Conservation (phyloP, 2,329 filamentous ascomycete genomes). For the Tolypocladium tundrense region DNA sequence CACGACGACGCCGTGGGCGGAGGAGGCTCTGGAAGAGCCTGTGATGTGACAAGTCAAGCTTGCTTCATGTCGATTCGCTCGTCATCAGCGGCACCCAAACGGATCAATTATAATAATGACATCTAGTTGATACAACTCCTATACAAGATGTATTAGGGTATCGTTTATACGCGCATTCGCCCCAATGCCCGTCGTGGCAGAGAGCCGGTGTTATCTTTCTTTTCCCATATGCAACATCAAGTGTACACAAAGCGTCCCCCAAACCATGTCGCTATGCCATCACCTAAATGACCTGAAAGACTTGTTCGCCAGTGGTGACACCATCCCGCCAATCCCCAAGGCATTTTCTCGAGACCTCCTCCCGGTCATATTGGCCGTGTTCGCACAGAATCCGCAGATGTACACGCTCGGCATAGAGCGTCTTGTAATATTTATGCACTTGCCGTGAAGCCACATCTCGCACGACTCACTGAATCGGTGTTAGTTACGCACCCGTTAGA, state of each 20-base stretch:
- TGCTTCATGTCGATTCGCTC: background rate
- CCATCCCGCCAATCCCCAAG: conserved; percentile 16
- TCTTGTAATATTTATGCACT: conserved; percentile 49
- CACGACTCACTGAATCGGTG: conserved; percentile 43
- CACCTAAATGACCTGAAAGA: conserved; percentile 32
- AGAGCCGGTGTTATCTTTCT: conserved; percentile 11
- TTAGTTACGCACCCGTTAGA: background rate
- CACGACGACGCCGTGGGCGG: conserved; percentile 55
- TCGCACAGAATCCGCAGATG: conserved; percentile 53
- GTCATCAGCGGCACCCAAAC: background rate
- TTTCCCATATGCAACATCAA: background rate
- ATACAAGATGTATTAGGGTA: background rate
- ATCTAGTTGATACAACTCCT: background rate
- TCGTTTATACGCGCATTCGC: conserved; percentile 1
- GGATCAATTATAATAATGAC: background rate
- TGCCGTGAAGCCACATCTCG: conserved; percentile 55
- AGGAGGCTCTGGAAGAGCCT: no score
- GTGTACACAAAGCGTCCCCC: background rate
- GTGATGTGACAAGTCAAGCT: no score
- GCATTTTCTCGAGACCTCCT: conserved; percentile 35
- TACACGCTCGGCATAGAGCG: conserved; percentile 50
- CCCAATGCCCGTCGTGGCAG: conserved; percentile 8
- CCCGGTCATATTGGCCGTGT: conserved; percentile 44
- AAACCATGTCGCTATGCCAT: conserved; percentile 1
- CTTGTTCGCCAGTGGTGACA: conserved; percentile 32